Conservation (phyloP, 176 grass and related monocot genomes). For the Aegilops sharonensis region DNA sequence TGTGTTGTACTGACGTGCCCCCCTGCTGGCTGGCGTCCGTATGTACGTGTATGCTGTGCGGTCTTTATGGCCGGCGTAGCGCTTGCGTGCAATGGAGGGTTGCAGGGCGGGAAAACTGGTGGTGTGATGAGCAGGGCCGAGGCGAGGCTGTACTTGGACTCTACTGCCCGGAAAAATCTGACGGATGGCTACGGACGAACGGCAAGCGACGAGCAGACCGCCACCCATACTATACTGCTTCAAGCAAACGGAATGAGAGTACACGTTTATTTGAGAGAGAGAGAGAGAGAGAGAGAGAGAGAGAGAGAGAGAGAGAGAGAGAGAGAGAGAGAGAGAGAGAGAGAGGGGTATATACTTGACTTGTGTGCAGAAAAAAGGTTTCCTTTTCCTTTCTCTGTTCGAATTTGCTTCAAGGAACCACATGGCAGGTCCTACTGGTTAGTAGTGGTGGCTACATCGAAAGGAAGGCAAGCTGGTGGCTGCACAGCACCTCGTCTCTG, state of each 20-base stretch:
- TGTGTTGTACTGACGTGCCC: background rate
- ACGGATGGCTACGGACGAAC: background rate
- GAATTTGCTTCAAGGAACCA: background rate
- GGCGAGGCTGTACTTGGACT: background rate
- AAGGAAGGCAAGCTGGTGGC: background rate
- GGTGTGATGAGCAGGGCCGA: too few relatives aligned
- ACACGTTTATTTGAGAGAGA: background rate
- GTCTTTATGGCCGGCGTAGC: background rate
- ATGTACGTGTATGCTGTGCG: background rate
- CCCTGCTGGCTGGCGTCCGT: background rate
- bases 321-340: too few relatives aligned
- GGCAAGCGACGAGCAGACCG: background rate
- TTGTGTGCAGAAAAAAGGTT: background rate
- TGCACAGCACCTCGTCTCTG: background rate
- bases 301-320: too few relatives aligned
- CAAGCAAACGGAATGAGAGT: background rate
- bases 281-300: too few relatives aligned
- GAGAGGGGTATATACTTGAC: too few relatives aligned
- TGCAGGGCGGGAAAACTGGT: background rate
- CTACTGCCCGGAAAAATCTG: background rate
- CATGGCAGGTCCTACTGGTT: background rate
- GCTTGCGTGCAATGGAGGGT: conserved; percentile 24
- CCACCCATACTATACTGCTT: background rate
- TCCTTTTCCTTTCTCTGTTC: background rate
- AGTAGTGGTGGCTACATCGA: conserved; percentile 7